Conservation (phyloP, 768 basidiomycete species). For the Calocera cornea region DNA sequence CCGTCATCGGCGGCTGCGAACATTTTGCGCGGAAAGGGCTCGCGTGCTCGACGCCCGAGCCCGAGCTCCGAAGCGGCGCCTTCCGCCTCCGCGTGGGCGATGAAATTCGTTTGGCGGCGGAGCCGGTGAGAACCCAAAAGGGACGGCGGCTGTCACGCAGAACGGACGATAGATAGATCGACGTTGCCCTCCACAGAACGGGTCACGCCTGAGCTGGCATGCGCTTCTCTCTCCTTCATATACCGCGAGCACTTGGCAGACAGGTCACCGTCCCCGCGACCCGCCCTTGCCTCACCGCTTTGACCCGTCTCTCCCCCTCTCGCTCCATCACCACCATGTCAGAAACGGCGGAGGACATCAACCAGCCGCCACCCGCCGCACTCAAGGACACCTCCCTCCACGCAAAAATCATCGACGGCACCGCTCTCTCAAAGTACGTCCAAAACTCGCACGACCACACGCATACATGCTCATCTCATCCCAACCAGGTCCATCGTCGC, state of each 20-base stretch:
- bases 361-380: background rate
- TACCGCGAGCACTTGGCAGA: background rate
- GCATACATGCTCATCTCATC: background rate
- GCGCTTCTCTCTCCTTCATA: background rate
- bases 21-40: too few relatives aligned
- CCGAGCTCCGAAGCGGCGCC: too few relatives aligned
- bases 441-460: constrained; percentile 3
- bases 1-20: too few relatives aligned
- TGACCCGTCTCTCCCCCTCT: background rate
- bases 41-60: too few relatives aligned
- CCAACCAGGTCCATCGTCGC: constrained; percentile 65
- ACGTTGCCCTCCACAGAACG: background rate
- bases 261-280: background rate
- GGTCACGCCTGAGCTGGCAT: background rate
- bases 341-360: background rate
- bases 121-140: background rate
- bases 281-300: background rate
- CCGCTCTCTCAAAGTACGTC: constrained; percentile 64
- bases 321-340: background rate
- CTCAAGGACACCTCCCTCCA: background rate
- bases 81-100: too few relatives aligned
- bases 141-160: background rate
- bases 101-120: too few relatives aligned
- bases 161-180: background rate
- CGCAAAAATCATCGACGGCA: constrained; percentile 67